phyloP scores from a whole-genome alignment of 768 basidiomycete species.

The Trametes villosa region DNA sequence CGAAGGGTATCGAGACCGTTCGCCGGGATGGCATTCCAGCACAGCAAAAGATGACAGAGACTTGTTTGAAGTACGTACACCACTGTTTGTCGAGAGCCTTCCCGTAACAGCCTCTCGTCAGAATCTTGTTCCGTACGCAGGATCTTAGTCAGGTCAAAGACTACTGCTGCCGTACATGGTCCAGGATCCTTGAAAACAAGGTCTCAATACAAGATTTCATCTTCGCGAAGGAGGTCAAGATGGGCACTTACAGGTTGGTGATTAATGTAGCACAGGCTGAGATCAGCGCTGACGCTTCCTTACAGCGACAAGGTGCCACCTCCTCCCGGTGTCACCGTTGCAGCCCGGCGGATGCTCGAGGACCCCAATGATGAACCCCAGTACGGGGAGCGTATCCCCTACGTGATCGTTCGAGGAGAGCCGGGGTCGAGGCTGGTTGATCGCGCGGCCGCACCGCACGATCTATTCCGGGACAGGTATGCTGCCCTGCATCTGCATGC shows the following conservation, averaged over 20 bases:
- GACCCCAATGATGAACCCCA: slow-evolving; percentile 87
- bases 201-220: slow-evolving; percentile 92
- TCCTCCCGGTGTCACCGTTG: slow-evolving; percentile 91
- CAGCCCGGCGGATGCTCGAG: slow-evolving; percentile 68
- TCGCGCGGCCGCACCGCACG: slow-evolving; percentile 73
- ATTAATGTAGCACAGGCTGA: background rate
- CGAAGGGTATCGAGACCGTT: slow-evolving; percentile 97
- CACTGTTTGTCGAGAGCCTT: no score
- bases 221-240: slow-evolving; percentile 89
- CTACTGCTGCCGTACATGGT: slow-evolving; percentile 86
- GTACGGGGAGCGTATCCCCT: slow-evolving; percentile 93
- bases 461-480: slow-evolving; percentile 67
- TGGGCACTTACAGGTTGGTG: slow-evolving; percentile 89
- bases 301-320: slow-evolving; percentile 80
- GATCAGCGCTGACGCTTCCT: background rate
- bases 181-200: slow-evolving; percentile 78
- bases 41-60: slow-evolving; percentile 91
- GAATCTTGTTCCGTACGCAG: slow-evolving; percentile 88
- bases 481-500: slow-evolving; percentile 17
- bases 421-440: slow-evolving; percentile 71
- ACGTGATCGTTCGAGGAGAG: slow-evolving; percentile 76
- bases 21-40: slow-evolving; percentile 91
- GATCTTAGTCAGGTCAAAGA: slow-evolving; percentile 89
- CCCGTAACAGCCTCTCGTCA: slow-evolving; percentile 38
- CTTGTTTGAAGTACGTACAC: slow-evolving; percentile 80